These are phyloP conservation scores for Tylopilus sp. DNA, from an alignment of 768 basidiomycete species.

Conservation along the genomic window DNA sequence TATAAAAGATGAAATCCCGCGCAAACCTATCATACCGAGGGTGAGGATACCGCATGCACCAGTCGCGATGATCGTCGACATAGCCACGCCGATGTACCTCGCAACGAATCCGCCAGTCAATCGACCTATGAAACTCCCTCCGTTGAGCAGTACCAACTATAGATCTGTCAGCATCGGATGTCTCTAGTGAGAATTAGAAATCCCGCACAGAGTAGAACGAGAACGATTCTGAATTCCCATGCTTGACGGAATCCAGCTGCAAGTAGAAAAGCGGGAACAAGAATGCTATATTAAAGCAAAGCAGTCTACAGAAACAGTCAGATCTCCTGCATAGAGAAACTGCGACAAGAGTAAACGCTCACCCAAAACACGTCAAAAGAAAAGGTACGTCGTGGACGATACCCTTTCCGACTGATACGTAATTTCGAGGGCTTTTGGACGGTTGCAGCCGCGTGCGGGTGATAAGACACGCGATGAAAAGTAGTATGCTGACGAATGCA, in stretches of 20 bases:
- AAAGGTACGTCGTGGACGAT: constrained; percentile 16
- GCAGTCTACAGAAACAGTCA: constrained; percentile 3
- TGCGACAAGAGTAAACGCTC: background rate
- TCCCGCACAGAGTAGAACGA: constrained; percentile 52
- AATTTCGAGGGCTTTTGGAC: constrained; percentile 11
- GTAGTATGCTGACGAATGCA: constrained; percentile 36
- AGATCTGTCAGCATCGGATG: background rate
- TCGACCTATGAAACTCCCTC: constrained; percentile 48
- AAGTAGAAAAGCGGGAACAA: constrained; percentile 57
- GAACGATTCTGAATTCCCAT: constrained; percentile 42
- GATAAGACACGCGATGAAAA: constrained; percentile 32
- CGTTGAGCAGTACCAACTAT: constrained; percentile 53
- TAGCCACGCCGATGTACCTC: constrained; percentile 41
- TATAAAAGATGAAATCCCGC: constrained; percentile 32
- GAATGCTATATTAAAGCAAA: constrained; percentile 35
- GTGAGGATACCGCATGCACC: constrained; percentile 34
- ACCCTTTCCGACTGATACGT: constrained; percentile 12
- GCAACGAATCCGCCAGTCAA: constrained; percentile 43
- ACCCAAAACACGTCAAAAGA: constrained; percentile 20
- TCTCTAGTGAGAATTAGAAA: no score
- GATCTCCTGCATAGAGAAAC: background rate
- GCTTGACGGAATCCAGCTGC: constrained; percentile 49
- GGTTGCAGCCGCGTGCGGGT: constrained; percentile 41
- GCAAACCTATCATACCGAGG: constrained; percentile 42
- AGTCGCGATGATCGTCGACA: constrained; percentile 36